phyloP scores from a whole-genome alignment of 306 rosid species.

The Inga leiocalycina region DNA sequence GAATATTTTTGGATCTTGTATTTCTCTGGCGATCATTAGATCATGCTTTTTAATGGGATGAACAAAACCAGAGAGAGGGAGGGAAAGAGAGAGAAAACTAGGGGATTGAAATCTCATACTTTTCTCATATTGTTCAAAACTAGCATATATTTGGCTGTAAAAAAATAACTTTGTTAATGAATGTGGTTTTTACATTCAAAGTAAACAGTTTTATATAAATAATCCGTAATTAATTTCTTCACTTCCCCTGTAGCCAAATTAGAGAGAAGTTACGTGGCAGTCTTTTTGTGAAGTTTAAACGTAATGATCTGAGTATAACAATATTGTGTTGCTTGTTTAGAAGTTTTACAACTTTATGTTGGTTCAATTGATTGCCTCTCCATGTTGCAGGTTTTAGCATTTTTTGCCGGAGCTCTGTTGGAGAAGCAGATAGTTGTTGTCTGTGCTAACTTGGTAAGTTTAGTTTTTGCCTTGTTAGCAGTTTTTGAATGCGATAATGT shows the following conservation, averaged over 20 bases:
- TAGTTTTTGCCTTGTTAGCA: constrained; percentile 21
- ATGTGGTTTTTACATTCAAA: constrained; percentile 14
- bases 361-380: constrained; percentile 33
- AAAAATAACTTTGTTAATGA: neutral
- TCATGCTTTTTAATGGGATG: neutral
- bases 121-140: neutral
- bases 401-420: constrained; percentile 88
- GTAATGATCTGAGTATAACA: constrained; percentile 13
- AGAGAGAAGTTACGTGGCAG: constrained; percentile 19
- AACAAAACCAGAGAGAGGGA: neutral
- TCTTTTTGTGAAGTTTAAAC: constrained; percentile 16
- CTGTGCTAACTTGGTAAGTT: constrained; percentile 89
- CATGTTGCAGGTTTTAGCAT: constrained; percentile 68
- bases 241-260: constrained; percentile 7
- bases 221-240: neutral
- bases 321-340: constrained; percentile 30
- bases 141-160: neutral
- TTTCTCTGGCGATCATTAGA: constrained; percentile 1
- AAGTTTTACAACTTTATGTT: constrained; percentile 22
- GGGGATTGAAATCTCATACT: neutral
- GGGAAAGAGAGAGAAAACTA: neutral
- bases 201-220: neutral
- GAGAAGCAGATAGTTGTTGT: constrained; percentile 89
- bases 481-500: constrained; percentile 27
- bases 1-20: constrained; percentile 12